These are phyloP conservation scores for Botrytis deweyae DNA, from an alignment of 2,329 filamentous ascomycete genomes.

Conservation along the genomic window DNA sequence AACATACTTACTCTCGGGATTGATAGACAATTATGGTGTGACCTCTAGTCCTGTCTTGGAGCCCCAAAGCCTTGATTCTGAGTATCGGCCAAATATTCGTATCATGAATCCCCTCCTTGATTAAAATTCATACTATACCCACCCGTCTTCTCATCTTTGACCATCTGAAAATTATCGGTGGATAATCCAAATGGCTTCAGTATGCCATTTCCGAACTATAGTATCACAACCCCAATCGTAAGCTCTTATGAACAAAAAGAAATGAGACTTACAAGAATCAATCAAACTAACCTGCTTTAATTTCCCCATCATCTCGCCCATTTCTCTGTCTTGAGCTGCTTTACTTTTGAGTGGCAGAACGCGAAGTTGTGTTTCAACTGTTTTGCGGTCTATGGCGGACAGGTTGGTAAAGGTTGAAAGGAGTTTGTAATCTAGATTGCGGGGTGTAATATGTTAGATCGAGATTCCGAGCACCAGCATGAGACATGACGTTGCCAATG, in stretches of 20 bases:
- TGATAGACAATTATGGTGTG: neutral
- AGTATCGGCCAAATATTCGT: neutral
- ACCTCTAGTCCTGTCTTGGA: neutral
- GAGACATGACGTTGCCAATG: neutral
- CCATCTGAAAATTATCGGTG: slow-evolving; percentile 92
- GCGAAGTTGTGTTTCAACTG: slow-evolving; percentile 65
- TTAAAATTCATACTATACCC: slow-evolving; percentile 92
- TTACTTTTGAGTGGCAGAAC: slow-evolving; percentile 68
- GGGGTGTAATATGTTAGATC: neutral
- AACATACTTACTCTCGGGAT: neutral
- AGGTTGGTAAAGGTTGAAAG: slow-evolving; percentile 62
- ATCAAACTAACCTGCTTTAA: slow-evolving; percentile 66
- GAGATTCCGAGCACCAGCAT: neutral
- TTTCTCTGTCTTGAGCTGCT: slow-evolving; percentile 79
- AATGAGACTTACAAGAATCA: slow-evolving; percentile 6
- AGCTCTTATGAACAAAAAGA: slow-evolving; percentile 12
- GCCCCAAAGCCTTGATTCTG: neutral
- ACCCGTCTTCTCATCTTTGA: slow-evolving; percentile 83
- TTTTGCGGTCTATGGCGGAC: slow-evolving; percentile 61
- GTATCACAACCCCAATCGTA: neutral
- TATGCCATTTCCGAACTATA: slow-evolving; percentile 79
- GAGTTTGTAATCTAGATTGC: slow-evolving; percentile 64
- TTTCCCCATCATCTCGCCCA: slow-evolving; percentile 97
- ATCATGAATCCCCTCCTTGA: slow-evolving; percentile 32
- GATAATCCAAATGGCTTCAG: slow-evolving; percentile 91